Evolutionary conservation across 2,329 filamentous ascomycete genomes (phyloP).

Genomic region (Raffaelea albimanens): DNA sequence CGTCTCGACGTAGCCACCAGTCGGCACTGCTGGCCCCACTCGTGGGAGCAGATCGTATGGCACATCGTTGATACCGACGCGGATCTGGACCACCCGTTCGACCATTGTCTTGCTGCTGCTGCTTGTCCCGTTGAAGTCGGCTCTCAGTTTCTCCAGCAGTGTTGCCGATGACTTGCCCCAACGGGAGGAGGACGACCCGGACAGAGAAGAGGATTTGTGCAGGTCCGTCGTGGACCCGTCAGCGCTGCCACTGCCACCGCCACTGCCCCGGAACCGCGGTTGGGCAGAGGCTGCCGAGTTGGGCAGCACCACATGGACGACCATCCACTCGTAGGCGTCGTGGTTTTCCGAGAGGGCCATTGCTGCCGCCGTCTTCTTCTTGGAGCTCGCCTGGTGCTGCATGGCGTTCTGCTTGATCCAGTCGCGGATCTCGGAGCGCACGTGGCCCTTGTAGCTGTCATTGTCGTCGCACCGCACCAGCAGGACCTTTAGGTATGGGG

Average conservation of each 20-base stretch:
- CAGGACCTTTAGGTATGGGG: constrained; percentile 86
- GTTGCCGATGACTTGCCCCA: constrained; percentile 47
- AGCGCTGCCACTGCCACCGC: no score
- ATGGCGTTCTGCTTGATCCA: constrained; percentile 78
- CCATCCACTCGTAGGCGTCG: constrained; percentile 92
- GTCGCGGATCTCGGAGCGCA: constrained; percentile 71
- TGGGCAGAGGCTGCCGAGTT: constrained; percentile 75
- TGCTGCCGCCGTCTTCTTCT: not conserved
- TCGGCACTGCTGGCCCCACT: constrained; percentile 49
- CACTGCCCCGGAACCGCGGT: constrained; percentile 54
- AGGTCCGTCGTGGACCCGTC: constrained; percentile 50
- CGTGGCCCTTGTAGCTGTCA: constrained; percentile 77
- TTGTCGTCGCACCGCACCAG: constrained; percentile 91
- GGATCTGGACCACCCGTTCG: constrained; percentile 78
- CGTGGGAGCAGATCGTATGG: constrained; percentile 55
- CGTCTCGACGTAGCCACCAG: constrained; percentile 57
- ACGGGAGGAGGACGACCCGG: constrained; percentile 6
- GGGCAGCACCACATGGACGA: constrained; percentile 84
- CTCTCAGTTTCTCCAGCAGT: constrained; percentile 77
- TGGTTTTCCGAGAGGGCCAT: constrained; percentile 68
- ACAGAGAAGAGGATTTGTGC: constrained; percentile 9
- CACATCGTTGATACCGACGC: constrained; percentile 62
- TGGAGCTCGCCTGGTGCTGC: constrained; percentile 34
- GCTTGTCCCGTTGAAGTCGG: constrained; percentile 71
- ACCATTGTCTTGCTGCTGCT: constrained; percentile 60